Evolutionary conservation across 2,329 filamentous ascomycete species (phyloP).

Genomic region (Fusarium dimerum): DNA sequence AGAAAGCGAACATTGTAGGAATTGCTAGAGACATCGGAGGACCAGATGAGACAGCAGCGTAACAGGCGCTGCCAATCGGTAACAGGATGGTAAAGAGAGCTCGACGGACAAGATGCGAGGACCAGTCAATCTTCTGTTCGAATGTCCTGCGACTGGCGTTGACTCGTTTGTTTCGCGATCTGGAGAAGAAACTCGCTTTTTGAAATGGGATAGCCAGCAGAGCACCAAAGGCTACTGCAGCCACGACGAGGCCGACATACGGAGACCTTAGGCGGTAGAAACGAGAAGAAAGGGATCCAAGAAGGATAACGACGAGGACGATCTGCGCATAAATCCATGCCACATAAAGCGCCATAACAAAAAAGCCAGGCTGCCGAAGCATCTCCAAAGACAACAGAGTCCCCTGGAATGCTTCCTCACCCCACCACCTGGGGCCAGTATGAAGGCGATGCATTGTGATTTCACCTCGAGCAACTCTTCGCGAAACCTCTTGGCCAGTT

Average conservation of each 20-base stretch:
- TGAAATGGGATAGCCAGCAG: constrained; percentile 71
- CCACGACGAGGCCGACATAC: constrained; percentile 66
- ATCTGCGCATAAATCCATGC: constrained; percentile 80
- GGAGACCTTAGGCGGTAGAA: constrained; percentile 66
- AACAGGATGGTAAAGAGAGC: constrained; percentile 67
- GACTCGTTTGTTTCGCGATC: constrained; percentile 59
- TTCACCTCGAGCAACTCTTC: constrained; percentile 68
- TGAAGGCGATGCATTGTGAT: constrained; percentile 74
- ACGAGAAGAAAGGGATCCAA: constrained; percentile 71
- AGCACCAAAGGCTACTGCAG: constrained; percentile 67
- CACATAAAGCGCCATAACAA: constrained; percentile 70
- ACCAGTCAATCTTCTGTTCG: constrained; percentile 65
- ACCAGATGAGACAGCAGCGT: constrained; percentile 67
- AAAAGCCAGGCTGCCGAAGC: constrained; percentile 73
- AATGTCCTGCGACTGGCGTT: constrained; percentile 69
- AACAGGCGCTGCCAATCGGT: constrained; percentile 66
- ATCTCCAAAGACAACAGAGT: constrained; percentile 67
- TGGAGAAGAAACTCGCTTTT: constrained; percentile 69
- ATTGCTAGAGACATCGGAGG: constrained; percentile 60
- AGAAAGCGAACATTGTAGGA: constrained; percentile 65
- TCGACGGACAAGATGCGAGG: constrained; percentile 70
- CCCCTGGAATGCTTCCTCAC: constrained; percentile 73
- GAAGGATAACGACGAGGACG: constrained; percentile 69
- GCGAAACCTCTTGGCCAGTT: constrained; percentile 51
- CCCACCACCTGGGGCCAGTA: constrained; percentile 75